phyloP scores from a whole-genome alignment of 257 asterid genomes.

The Solanum ossicruentum region DNA sequence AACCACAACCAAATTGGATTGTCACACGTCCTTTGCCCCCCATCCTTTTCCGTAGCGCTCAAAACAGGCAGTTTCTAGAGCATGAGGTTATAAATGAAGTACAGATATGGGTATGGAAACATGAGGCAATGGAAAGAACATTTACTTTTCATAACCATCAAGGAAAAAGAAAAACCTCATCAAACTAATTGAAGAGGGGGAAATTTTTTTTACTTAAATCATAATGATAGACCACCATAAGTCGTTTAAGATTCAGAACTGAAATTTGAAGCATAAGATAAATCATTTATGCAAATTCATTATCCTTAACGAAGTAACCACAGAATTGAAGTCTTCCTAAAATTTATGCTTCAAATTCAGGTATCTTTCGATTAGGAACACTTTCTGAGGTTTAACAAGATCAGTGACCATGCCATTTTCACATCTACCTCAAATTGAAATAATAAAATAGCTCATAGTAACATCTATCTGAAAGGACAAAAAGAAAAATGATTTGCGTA shows the following conservation, averaged over 20 bases:
- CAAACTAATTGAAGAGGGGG: neutral
- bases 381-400: neutral
- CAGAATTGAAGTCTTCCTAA: neutral
- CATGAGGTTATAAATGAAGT: conserved; percentile 4
- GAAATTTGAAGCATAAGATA: neutral
- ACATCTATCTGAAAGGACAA: neutral
- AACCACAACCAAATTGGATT: conserved; percentile 38
- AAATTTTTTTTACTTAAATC: neutral
- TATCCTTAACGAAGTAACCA: neutral
- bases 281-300: neutral
- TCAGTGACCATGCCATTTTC: neutral
- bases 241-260: neutral
- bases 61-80: neutral
- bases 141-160: neutral
- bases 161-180: neutral
- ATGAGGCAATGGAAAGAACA: neutral
- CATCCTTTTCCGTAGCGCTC: conserved; percentile 32
- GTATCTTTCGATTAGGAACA: neutral
- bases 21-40: conserved; percentile 24
- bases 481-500: neutral
- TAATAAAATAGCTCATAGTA: neutral
- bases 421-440: neutral
- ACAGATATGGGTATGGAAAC: neutral
- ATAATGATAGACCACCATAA: neutral
- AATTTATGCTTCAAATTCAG: neutral